Base-by-base conservation (phyloP, 768 basidiomycete species). In the Mycena filopes region DNA sequence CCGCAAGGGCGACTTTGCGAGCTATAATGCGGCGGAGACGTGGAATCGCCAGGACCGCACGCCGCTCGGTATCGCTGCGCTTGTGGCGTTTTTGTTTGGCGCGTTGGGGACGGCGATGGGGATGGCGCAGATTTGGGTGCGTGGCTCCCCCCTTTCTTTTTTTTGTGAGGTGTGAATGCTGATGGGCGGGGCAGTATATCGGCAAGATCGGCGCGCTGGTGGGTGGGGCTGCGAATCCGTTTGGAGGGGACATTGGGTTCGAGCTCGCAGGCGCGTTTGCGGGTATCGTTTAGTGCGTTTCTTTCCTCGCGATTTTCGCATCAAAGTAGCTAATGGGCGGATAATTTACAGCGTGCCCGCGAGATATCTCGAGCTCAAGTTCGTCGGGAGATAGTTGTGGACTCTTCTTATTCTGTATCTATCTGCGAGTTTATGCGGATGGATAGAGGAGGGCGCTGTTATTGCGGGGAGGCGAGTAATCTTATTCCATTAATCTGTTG, bases 51-150 rank as follows among this genome's bases (percentile, higher is more conserved):
- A 78, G 75, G 76, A 75, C 60, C 56, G 68, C 42, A 58, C 56
- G 43, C 83, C 82, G 3, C 38, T 79, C 16, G 82, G 82, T 10
- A 55, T 77, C 38, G 83, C 81, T 2, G 81, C 81, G 11, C 63
- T 78, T 12, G 48, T 67, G 8, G 77, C 80, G 21, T 68, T 76
- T 33, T 58, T 77, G 31, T 67, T 74, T 41, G 82, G 82, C 40
- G 76, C 78, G 47, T 73, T 74, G n/a, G 81, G 82, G 15, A 77
- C 79, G 23, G 79, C 77, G 13, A 55, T 80, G 36, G 79, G 80
- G 12, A 80, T 78, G 79, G 65, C 75, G 10, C 73, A 75, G 65
- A 54, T 68, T 45, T 78, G 77, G 58, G 58, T 59, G 38, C 16
- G 55, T 46, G 41, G 11, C 20, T 9, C 54, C 7, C 36, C 16